Evolutionary conservation across 345 rosid species (phyloP).

Genomic region (Linum trigynum): DNA sequence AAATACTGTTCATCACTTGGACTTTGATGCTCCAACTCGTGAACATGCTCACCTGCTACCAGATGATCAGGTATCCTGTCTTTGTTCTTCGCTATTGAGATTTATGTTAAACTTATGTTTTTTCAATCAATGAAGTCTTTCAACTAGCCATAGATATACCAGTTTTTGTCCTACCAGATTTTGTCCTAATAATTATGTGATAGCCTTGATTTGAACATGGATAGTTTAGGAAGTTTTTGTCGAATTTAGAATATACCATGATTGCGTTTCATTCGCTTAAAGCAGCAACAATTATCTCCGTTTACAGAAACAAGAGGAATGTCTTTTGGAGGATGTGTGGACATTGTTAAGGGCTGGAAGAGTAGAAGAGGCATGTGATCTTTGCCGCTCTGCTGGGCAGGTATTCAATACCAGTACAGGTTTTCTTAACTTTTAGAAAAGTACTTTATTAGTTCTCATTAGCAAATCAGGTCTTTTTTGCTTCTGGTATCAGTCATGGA

Average conservation of each 20-base stretch:
- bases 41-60: conserved; percentile 71
- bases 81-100: background rate
- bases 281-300: background rate
- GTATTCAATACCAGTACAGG: conserved; percentile 26
- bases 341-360: conserved; percentile 91
- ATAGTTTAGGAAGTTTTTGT: background rate
- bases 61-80: conserved; percentile 62
- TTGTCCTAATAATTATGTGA: too few species aligned
- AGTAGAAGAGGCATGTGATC: conserved; percentile 78
- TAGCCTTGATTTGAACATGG: background rate
- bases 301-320: conserved; percentile 87
- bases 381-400: conserved; percentile 97
- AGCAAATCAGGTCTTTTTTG: background rate
- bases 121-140: background rate
- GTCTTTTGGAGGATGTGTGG: conserved; percentile 94
- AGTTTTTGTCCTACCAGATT: too few species aligned
- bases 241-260: background rate
- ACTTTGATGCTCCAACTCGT: conserved; percentile 99
- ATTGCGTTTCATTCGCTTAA: background rate
- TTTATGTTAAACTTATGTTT: too few species aligned
- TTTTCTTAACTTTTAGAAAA: background rate
- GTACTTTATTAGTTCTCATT: background rate
- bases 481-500: conserved; percentile 62
- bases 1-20: conserved; percentile 78
- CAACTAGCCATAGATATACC: background rate